Base-by-base conservation (phyloP, 73 alveolate genomes). In the Paramecium octaurelia region DNA sequence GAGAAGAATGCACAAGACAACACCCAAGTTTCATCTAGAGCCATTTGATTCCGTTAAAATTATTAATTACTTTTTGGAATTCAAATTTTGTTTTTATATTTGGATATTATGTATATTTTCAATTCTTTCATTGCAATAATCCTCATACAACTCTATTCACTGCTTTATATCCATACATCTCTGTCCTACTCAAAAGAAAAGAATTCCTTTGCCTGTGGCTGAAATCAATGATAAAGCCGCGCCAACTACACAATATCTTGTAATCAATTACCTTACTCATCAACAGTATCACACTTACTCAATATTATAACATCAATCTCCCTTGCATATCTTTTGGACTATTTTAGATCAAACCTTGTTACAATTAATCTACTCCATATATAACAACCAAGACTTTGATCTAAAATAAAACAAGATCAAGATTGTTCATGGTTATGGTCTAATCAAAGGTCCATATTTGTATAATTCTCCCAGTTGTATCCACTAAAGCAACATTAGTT, bases 401-500 rank as follows among this genome's bases (percentile, higher is more conserved):
- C 8, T 97, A 99, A 93, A 98, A 98, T 40, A 97, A 87, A n/a
- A 99, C 98, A 20, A 95, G 92, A 95, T 99, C 99, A 76, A 99
- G 99, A 71, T 92, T 97, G 96, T 95, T 93, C 97, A 97, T 42
- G 99, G 99, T 69, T 98, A 96, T 64, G 98, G 96, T 80, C 97
- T 98, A 99, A 99, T 99, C 68, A 98, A 96, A 31, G 99, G 99
- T 83, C 98, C 99, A 92, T 99, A 98, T 99, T 96, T 99, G 99
- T 99, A 99, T n/a, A n/a, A n/a, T 99, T 93, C 99, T 96, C 2
- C 99, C 99, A 12, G 99, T 99, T 18, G 99, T 99, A 93, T 99
- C 99, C 29, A 99, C 98, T 70, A 99, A 95, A 14, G 98, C 99
- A 36, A 99, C 99, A 70, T 99, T 99, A 86, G 90, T 95, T 40